Percentiles rank a stretch among this genome's conserved stretches.
phyloP scores from a whole-genome alignment of 257 asterid species.

The Solanum etuberosum region DNA sequence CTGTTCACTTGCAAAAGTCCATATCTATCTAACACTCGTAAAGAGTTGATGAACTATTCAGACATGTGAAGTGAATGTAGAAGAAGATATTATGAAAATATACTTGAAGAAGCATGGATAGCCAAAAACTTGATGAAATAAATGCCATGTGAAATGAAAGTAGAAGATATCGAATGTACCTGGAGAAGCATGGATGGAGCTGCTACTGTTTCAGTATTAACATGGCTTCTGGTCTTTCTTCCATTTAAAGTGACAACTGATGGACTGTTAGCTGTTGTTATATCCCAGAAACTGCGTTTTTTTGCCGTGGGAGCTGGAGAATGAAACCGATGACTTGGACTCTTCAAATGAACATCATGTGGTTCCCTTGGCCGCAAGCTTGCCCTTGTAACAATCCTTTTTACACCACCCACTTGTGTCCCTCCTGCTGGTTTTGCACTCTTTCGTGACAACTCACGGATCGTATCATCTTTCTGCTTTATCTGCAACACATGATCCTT shows the following conservation, averaged over 20 bases:
- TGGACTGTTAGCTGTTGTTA: slow-evolving; percentile 45
- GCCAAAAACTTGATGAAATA: neutral
- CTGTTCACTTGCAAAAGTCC: neutral
- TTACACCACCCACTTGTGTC: slow-evolving; percentile 17
- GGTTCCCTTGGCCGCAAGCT: slow-evolving; percentile 20
- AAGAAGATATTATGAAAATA: neutral
- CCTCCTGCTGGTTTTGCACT: slow-evolving; percentile 22
- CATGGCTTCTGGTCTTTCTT: slow-evolving; percentile 54
- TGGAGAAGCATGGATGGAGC: slow-evolving; percentile 58
- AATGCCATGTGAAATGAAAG: neutral
- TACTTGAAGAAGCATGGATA: neutral
- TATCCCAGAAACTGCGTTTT: slow-evolving; percentile 59
- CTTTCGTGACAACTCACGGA: slow-evolving; percentile 31
- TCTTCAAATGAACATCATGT: slow-evolving; percentile 24
- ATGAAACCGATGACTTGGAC: slow-evolving; percentile 26
- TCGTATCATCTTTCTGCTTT: slow-evolving; percentile 34
- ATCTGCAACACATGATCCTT: slow-evolving; percentile 40
- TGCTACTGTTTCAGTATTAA: slow-evolving; percentile 19
- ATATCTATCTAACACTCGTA: neutral
- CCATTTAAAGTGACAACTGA: slow-evolving; percentile 39
- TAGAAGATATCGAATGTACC: slow-evolving; percentile 16
- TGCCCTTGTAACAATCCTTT: slow-evolving; percentile 22
- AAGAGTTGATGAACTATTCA: neutral
- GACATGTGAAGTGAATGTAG: neutral
- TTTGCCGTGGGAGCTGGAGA: slow-evolving; percentile 55